Evolutionary conservation across 768 basidiomycete genomes (phyloP).

Genomic region (Agrocybe praecox): DNA sequence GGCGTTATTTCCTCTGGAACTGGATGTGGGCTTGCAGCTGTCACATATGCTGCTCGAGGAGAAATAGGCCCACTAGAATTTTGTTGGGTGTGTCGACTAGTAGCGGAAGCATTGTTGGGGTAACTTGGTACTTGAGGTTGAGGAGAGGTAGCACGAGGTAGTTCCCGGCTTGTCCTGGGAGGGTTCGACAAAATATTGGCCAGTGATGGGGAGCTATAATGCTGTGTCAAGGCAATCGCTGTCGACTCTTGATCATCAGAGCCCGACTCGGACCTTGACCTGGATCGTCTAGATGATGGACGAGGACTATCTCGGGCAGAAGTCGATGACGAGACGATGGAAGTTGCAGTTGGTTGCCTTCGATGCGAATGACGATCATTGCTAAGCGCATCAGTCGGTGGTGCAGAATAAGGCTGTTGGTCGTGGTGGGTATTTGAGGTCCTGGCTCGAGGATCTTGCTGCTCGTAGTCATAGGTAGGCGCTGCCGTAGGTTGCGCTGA

Average conservation of each 20-base stretch:
- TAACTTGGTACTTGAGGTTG: not conserved
- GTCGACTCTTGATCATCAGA: not conserved
- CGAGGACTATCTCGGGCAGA: slow-evolving; percentile 1
- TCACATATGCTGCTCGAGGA: too few species aligned
- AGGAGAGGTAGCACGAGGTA: not conserved
- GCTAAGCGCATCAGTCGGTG: not conserved
- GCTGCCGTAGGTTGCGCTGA: slow-evolving; percentile 6
- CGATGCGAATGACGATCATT: slow-evolving; percentile 8
- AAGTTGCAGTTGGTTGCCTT: slow-evolving; percentile 9
- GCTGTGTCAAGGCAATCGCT: not conserved
- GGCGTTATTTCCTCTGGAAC: too few species aligned
- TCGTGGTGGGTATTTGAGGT: not conserved
- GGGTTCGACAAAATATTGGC: slow-evolving; percentile 10
- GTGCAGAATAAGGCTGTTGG: slow-evolving; percentile 12
- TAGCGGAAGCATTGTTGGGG: too few species aligned
- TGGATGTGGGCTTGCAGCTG: too few species aligned
- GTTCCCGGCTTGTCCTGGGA: not conserved
- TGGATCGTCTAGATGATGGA: slow-evolving; percentile 8
- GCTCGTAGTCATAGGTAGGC: too few species aligned
- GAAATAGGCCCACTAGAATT: too few species aligned
- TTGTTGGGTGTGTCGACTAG: too few species aligned
- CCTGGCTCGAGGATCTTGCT: not conserved
- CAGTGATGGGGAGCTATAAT: slow-evolving; percentile 11
- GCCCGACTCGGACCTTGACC: slow-evolving; percentile 2
- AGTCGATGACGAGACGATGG: slow-evolving; percentile 1